These are phyloP conservation scores for Protomyces pachydermus DNA, from an alignment of 1,139 yeast species.

Conservation along the genomic window DNA sequence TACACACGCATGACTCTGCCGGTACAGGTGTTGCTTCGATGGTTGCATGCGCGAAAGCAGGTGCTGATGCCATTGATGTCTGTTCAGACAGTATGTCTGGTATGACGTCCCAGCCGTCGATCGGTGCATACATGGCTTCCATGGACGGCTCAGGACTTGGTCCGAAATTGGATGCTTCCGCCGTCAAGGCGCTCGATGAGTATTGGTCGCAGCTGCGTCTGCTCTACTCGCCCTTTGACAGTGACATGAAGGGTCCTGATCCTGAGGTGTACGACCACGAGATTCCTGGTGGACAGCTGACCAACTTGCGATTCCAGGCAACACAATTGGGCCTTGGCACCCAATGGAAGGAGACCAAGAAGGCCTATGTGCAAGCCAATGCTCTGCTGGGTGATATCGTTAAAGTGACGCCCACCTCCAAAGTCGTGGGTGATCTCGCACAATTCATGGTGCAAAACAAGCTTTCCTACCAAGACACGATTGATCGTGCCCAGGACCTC, in stretches of 20 bases:
- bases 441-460: slow-evolving; percentile 98
- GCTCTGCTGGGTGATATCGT: slow-evolving; percentile 88
- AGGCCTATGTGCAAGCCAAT: slow-evolving; percentile 87
- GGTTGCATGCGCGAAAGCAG: slow-evolving; percentile 90
- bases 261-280: slow-evolving; percentile 98
- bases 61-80: slow-evolving; percentile 97
- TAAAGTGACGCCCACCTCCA: slow-evolving; percentile 97
- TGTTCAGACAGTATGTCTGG: slow-evolving; percentile 96
- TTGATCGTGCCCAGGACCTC: slow-evolving; percentile 76
- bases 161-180: slow-evolving; percentile 62
- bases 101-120: slow-evolving; percentile 95
- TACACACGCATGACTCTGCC: slow-evolving; percentile 98
- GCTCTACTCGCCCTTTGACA: slow-evolving; percentile 93
- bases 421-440: slow-evolving; percentile 98
- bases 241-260: slow-evolving; percentile 98
- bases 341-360: slow-evolving; percentile 93
- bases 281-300: slow-evolving; percentile 98
- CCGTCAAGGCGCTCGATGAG: slow-evolving; percentile 76
- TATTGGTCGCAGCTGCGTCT: slow-evolving; percentile 99
- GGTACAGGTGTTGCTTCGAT: slow-evolving; percentile 98
- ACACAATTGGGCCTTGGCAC: slow-evolving; percentile 96
- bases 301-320: slow-evolving; percentile 96
- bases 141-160: slow-evolving; percentile 72
- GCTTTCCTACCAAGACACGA: slow-evolving; percentile 75
- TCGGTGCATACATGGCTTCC: slow-evolving; percentile 86